Percentiles rank a stretch among this genome's conserved stretches.
Conservation (phyloP, 345 rosid species). For the Salix exigua region DNA sequence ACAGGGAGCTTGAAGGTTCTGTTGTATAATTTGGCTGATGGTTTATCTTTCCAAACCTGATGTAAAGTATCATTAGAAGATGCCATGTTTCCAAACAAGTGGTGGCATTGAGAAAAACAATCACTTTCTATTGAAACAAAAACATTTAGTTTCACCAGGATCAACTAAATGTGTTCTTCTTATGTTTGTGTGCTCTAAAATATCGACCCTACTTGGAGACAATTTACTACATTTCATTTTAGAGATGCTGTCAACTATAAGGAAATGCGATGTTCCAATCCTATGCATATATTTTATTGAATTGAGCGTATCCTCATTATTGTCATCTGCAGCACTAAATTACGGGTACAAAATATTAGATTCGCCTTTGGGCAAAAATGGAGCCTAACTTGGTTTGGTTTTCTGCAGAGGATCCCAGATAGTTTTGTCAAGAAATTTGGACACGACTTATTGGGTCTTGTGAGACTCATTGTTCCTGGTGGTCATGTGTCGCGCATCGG, state of each 20-base stretch:
- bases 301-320: not conserved
- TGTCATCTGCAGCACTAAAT: not conserved
- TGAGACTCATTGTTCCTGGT: conserved; percentile 69
- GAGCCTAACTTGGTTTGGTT: conserved; percentile 13
- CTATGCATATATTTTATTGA: not conserved
- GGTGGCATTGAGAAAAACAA: not conserved
- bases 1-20: not conserved
- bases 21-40: not conserved
- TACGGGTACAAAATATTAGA: not conserved
- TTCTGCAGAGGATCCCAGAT: conserved; percentile 84
- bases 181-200: not conserved
- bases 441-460: conserved; percentile 64
- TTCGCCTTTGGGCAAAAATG: not conserved
- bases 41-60: not conserved
- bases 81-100: not conserved
- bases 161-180: not conserved
- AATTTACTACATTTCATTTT: not conserved
- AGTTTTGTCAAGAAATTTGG: conserved; percentile 67
- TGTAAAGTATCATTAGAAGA: not conserved
- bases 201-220: not conserved
- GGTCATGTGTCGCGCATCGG: conserved; percentile 76
- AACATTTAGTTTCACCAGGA: not conserved
- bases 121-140: not conserved
- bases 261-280: not conserved
- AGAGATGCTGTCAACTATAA: not conserved